Conservation (phyloP, 2,329 filamentous ascomycete species). For the Karstenula rhodostoma region DNA sequence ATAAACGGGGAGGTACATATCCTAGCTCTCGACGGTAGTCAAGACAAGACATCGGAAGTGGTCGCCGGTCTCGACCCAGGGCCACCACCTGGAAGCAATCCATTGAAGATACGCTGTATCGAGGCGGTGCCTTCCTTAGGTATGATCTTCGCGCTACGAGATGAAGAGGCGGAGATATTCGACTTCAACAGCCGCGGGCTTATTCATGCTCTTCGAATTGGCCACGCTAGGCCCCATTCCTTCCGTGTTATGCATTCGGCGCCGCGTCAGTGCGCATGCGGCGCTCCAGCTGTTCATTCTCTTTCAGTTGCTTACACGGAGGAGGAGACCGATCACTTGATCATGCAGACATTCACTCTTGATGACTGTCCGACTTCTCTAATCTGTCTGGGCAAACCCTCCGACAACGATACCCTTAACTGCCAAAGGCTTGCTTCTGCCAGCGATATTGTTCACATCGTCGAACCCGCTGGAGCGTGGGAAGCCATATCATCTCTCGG, state of each 20-base stretch:
- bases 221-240: slow-evolving; percentile 65
- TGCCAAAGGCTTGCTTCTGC: slow-evolving; percentile 52
- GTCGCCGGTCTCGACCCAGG: slow-evolving; percentile 46
- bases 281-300: slow-evolving; percentile 65
- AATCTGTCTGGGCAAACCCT: slow-evolving; percentile 64
- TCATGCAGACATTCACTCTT: slow-evolving; percentile 70
- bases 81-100: slow-evolving; percentile 46
- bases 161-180: slow-evolving; percentile 66
- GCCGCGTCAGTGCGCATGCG: slow-evolving; percentile 61
- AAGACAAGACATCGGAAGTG: slow-evolving; percentile 40
- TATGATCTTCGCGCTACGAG: slow-evolving; percentile 67
- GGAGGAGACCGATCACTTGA: slow-evolving; percentile 66
- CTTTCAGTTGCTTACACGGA: slow-evolving; percentile 72
- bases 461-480: slow-evolving; percentile 72
- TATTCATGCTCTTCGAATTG: slow-evolving; percentile 69
- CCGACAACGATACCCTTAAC: slow-evolving; percentile 34
- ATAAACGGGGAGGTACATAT: slow-evolving; percentile 47
- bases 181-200: slow-evolving; percentile 65
- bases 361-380: slow-evolving; percentile 59
- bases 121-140: slow-evolving; percentile 66
- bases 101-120: slow-evolving; percentile 62
- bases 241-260: slow-evolving; percentile 67
- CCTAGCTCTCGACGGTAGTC: slow-evolving; percentile 32
- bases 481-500: slow-evolving; percentile 67
- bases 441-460: slow-evolving; percentile 60